A percentile compares a stretch with the other conserved stretches of the same genome.
Evolutionary conservation across 2,329 filamentous ascomycete genomes (phyloP).

Genomic region (Ceratocystis eucalypticola): DNA sequence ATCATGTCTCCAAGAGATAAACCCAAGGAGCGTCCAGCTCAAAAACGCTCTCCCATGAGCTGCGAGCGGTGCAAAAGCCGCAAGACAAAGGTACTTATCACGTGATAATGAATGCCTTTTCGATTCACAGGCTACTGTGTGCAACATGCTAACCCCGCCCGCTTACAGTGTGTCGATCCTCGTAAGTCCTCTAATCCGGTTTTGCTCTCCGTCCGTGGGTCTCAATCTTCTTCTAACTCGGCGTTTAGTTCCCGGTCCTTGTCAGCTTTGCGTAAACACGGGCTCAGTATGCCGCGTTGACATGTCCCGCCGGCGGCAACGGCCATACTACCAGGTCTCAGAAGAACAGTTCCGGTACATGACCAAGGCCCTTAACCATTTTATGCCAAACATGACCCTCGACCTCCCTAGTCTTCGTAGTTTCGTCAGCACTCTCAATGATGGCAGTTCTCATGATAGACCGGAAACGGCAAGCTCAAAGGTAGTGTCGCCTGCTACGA

Average conservation of each 20-base stretch:
- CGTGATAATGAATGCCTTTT: conserved; percentile 19
- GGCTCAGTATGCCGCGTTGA: conserved; percentile 23
- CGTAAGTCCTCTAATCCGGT: background rate
- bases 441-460: background rate
- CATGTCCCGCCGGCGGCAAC: conserved; percentile 24
- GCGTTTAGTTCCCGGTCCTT: conserved; percentile 23
- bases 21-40: conserved; percentile 15
- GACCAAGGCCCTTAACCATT: conserved; percentile 24
- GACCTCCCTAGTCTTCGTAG: conserved; percentile 22
- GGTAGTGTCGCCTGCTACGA: background rate
- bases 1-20: conserved; percentile 8
- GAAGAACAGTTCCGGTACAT: conserved; percentile 25
- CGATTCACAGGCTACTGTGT: background rate
- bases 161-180: conserved; percentile 18
- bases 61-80: conserved; percentile 25
- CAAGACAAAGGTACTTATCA: conserved; percentile 23
- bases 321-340: conserved; percentile 25
- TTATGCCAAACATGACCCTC: conserved; percentile 23
- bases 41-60: conserved; percentile 24
- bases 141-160: conserved; percentile 7
- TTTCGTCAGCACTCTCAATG: conserved; percentile 8
- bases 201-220: background rate
- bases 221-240: background rate
- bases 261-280: conserved; percentile 24
- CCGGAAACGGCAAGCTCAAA: background rate